phyloP scores from a whole-genome alignment of 2,329 filamentous ascomycete genomes.

The Lachnellula hyalina region DNA sequence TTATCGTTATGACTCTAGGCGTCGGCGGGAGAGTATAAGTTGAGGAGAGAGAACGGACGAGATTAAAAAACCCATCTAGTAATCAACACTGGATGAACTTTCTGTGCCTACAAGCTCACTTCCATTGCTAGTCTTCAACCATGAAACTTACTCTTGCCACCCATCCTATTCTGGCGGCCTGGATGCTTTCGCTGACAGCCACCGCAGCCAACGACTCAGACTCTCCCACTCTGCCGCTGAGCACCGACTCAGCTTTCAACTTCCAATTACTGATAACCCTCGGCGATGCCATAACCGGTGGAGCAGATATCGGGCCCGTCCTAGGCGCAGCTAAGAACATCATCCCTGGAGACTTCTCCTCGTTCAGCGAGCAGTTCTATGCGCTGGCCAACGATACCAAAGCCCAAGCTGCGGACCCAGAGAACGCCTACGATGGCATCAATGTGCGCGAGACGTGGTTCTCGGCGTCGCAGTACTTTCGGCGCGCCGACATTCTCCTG shows the following conservation, averaged over 20 bases:
- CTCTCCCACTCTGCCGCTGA: neutral
- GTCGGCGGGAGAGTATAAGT: neutral
- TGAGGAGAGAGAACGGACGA: neutral
- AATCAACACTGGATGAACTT: neutral
- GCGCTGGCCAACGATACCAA: neutral
- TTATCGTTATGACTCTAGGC: neutral
- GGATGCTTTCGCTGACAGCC: neutral
- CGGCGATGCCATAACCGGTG: neutral
- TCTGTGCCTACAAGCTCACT: neutral
- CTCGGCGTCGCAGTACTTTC: constrained; percentile 8
- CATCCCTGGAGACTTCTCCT: constrained; percentile 2
- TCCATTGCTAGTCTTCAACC: neutral
- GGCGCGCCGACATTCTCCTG: constrained; percentile 10
- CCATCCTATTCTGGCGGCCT: neutral
- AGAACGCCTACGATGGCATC: neutral
- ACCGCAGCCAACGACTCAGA: neutral
- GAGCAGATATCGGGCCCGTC: constrained; percentile 5
- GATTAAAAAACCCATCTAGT: neutral
- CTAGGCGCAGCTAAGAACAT: constrained; percentile 2
- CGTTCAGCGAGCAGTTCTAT: constrained; percentile 2
- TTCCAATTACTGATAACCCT: constrained; percentile 5
- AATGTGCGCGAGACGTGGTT: constrained; percentile 7
- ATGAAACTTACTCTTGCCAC: neutral
- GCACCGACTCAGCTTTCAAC: constrained; percentile 3
- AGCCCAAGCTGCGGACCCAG: constrained; percentile 1